A percentile compares a stretch with the other conserved stretches of the same genome.
These are phyloP conservation scores for Calocybe gangraenosa DNA, from an alignment of 768 basidiomycete species.

Conservation along the genomic window DNA sequence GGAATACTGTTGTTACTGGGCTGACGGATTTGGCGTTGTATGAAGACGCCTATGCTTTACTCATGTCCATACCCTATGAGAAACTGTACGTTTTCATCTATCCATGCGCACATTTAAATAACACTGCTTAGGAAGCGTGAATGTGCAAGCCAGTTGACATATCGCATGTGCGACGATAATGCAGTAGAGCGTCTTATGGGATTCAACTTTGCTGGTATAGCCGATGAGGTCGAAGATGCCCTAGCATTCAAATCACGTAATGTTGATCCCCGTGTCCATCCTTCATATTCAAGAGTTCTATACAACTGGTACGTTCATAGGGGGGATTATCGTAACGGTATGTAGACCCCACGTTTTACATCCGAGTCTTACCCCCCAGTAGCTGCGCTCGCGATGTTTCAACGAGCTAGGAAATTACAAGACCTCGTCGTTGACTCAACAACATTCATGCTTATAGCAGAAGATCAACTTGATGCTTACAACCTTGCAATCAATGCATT, in stretches of 20 bases:
- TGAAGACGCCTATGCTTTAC: conserved; percentile 82
- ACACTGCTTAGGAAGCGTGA: conserved; percentile 64
- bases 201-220: conserved; percentile 81
- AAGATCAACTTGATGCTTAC: conserved; percentile 76
- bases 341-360: conserved; percentile 23
- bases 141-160: conserved; percentile 75
- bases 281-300: conserved; percentile 87
- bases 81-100: conserved; percentile 59
- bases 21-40: conserved; percentile 69
- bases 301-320: conserved; percentile 89
- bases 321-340: conserved; percentile 91
- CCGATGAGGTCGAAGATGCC: conserved; percentile 83
- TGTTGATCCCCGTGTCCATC: conserved; percentile 79
- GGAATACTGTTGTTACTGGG: conserved; percentile 76
- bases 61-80: conserved; percentile 72
- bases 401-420: conserved; percentile 77
- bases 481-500: conserved; percentile 87
- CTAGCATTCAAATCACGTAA: conserved; percentile 93
- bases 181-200: conserved; percentile 74
- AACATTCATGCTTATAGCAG: conserved; percentile 42
- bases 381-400: conserved; percentile 95
- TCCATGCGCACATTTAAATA: conserved; percentile 5
- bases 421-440: conserved; percentile 41
- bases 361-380: conserved; percentile 15
- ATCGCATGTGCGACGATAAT: conserved; percentile 89